phyloP scores from a whole-genome alignment of 352 stramenopile genomes.

The Phytopythium chamaehyphon region DNA sequence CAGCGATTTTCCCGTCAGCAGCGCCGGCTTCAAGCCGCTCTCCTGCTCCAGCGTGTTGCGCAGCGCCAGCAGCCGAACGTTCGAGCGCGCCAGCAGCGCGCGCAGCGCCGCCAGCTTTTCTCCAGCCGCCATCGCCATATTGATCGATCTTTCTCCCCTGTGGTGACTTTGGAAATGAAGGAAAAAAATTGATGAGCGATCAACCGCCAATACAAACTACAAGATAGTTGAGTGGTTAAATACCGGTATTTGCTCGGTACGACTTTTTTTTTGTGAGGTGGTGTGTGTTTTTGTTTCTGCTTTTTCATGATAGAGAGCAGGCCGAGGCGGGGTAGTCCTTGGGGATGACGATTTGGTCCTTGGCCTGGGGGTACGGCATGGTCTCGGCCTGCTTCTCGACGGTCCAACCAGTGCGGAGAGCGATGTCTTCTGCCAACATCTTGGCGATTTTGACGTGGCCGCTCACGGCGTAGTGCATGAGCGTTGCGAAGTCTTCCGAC shows the following conservation, averaged over 20 bases:
- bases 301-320: conserved; percentile 33
- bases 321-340: conserved; percentile 45
- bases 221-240: neutral
- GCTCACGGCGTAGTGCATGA: conserved; percentile 81
- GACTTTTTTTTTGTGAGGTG: too few species aligned
- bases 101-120: conserved; percentile 69
- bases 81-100: conserved; percentile 52
- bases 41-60: conserved; percentile 56
- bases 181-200: too few species aligned
- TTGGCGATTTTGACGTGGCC: conserved; percentile 82
- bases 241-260: neutral
- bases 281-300: too few species aligned
- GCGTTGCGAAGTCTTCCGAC: conserved; percentile 68
- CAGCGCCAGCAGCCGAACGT: conserved; percentile 61
- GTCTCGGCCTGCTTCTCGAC: conserved; percentile 43
- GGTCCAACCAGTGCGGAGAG: conserved; percentile 57
- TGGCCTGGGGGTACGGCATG: conserved; percentile 78
- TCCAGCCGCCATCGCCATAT: conserved; percentile 28
- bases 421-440: conserved; percentile 69
- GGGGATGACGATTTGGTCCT: conserved; percentile 70
- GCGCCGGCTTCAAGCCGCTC: conserved; percentile 3
- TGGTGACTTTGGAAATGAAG: neutral
- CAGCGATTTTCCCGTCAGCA: conserved; percentile 43
- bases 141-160: neutral
- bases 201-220: neutral